Base-by-base conservation (phyloP, 148 eudicot genomes). In the Vaccinium darrowii region DNA sequence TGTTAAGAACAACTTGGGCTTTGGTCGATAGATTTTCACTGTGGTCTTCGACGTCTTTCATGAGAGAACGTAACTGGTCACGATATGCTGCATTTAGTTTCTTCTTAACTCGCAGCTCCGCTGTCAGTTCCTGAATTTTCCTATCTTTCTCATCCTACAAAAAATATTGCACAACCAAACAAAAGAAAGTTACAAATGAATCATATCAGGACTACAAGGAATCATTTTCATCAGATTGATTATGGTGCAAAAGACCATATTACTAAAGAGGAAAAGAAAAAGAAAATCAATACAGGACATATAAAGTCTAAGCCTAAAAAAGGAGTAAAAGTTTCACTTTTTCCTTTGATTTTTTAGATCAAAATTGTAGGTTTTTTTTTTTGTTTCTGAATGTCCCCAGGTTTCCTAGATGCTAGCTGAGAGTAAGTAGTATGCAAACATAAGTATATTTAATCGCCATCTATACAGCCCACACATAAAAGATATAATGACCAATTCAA, bases 71-170 rank as follows among this genome's bases (percentile, higher is more conserved):
- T 74, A 91, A 88, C 84, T 89, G 93, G 78, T 91, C 93, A 47
- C 88, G 82, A 19, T 91, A 91, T 77, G 91, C 87, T 74, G 90
- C 87, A 87, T 87, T 87, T 53, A 91, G 84, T 71, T 89, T 85
- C 84, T 91, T 91, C 88, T 91, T 90, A 60, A 87, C 82, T 43
- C 93, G 87, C 65, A 91, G 85, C 81, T 91, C 93, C 4, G 89
- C 87, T 83, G 92, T 88, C 81, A 90, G 84, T 84, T 90, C 93
- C 80, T 90, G 92, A 87, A 91, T 90, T 85, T 83, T 91, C 87
- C 67, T 89, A 81, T 91, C 93, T 84, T 86, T 91, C 78, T 91
- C 93, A 84, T 91, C 93, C 93, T 91, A 18, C 84, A 83, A 83
- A 72, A 54, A 50, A 60, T 25, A 82, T 71, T 30, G 18, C 63